A percentile compares a stretch with the other conserved stretches of the same genome.
Evolutionary conservation across 148 eudicot genomes (phyloP).

Genomic region (Camellia lanceoleosa): DNA sequence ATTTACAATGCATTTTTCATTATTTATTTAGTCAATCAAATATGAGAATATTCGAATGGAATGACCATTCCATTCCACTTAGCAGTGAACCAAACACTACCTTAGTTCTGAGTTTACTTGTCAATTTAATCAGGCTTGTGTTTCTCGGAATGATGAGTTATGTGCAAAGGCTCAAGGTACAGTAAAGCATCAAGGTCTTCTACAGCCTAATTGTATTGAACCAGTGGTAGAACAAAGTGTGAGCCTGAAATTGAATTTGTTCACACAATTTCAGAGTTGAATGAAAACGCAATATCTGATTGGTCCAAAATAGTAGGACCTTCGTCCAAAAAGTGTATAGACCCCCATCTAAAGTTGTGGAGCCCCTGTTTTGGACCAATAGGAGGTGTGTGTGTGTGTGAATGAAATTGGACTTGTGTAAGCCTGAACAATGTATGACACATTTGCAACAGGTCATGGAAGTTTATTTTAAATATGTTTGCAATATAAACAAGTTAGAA

Average conservation of each 20-base stretch:
- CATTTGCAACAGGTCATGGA: background rate
- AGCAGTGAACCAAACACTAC: too few species aligned
- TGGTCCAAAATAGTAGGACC: too few species aligned
- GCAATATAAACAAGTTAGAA: background rate
- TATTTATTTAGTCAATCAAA: too few species aligned
- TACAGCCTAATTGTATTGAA: background rate
- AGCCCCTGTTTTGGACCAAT: too few species aligned
- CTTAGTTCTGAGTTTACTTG: background rate
- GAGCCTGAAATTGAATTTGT: background rate
- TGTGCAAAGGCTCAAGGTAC: background rate
- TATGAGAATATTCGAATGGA: too few species aligned
- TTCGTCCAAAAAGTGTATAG: too few species aligned
- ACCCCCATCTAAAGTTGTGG: too few species aligned
- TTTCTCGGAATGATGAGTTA: background rate
- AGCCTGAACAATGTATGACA: background rate
- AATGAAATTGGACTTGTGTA: background rate
- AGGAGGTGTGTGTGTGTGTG: too few species aligned
- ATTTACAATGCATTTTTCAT: too few species aligned
- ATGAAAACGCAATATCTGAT: too few species aligned
- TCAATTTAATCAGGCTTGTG: constrained; percentile 6
- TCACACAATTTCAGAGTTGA: too few species aligned
- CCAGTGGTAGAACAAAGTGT: background rate
- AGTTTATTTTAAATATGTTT: background rate
- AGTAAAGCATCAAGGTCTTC: background rate
- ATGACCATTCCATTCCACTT: too few species aligned